Evolutionary conservation across 768 basidiomycete genomes (phyloP).

Genomic region (Lyophyllum shimeji): DNA sequence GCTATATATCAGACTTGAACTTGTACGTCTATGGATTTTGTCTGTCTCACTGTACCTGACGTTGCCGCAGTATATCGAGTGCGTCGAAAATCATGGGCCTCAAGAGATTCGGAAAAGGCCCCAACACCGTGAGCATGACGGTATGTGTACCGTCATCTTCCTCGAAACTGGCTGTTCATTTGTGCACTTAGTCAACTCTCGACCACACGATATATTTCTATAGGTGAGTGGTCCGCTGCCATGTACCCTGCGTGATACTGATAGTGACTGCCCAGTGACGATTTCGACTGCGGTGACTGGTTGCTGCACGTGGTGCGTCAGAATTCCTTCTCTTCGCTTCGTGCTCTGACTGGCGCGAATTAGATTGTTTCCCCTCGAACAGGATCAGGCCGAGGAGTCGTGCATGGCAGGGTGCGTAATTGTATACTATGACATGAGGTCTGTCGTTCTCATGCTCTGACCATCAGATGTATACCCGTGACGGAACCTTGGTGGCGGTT

Average conservation of each 20-base stretch:
- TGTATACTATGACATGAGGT: background rate
- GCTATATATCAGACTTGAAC: constrained; percentile 75
- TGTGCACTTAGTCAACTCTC: constrained; percentile 53
- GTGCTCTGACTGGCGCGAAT: background rate
- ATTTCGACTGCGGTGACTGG: constrained; percentile 80
- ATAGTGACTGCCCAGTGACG: constrained; percentile 44
- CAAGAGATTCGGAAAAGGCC: constrained; percentile 45
- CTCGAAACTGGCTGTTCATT: constrained; percentile 2
- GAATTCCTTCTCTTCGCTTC: background rate
- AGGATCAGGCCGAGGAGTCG: constrained; percentile 66
- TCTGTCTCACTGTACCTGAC: constrained; percentile 2
- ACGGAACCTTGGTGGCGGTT: constrained; percentile 69
- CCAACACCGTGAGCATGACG: constrained; percentile 57
- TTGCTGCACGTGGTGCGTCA: constrained; percentile 69
- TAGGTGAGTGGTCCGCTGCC: constrained; percentile 40
- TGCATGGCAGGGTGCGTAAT: constrained; percentile 64
- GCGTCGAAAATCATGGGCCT: constrained; percentile 57
- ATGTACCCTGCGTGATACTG: background rate
- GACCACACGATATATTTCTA: constrained; percentile 85
- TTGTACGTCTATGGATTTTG: constrained; percentile 53
- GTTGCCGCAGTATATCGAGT: constrained; percentile 48
- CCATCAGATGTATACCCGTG: constrained; percentile 63
- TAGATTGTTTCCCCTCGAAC: constrained; percentile 66
- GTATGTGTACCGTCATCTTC: constrained; percentile 37
- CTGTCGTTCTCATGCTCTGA: background rate